A percentile compares a stretch with the other conserved stretches of the same genome.
Evolutionary conservation across 306 rosid species (phyloP).

Genomic region (Morella rubra): DNA sequence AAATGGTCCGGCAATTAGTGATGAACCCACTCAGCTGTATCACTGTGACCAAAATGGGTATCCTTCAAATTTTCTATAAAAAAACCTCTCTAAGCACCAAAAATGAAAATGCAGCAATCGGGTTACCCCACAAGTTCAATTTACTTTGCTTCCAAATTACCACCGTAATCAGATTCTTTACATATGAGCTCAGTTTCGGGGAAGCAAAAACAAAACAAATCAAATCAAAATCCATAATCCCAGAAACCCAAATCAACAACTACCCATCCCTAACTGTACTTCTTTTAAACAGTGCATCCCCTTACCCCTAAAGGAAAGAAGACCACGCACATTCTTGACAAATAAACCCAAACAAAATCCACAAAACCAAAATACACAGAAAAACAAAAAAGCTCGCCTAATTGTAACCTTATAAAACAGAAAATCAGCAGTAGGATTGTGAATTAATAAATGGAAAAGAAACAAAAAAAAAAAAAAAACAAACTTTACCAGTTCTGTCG

Average conservation of each 20-base stretch:
- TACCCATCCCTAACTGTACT: neutral
- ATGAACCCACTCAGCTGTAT: neutral
- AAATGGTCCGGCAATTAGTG: neutral
- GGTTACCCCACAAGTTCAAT: neutral
- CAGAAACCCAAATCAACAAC: neutral
- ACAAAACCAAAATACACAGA: neutral
- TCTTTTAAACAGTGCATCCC: neutral
- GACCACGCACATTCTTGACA: neutral
- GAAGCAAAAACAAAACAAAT: neutral
- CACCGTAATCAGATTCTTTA: neutral
- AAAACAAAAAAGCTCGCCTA: neutral
- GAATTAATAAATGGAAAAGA: neutral
- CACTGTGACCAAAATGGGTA: neutral
- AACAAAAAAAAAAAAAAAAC: neutral
- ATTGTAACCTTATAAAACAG: neutral
- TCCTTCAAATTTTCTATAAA: neutral
- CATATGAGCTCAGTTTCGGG: neutral
- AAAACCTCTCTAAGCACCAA: neutral
- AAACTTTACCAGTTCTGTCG: neutral
- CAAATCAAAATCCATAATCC: neutral
- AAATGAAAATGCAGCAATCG: neutral
- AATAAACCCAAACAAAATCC: neutral
- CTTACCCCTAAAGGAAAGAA: neutral
- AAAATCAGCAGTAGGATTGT: neutral
- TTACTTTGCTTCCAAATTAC: neutral